phyloP scores from a whole-genome alignment of 306 rosid species.

The Herpetospermum pedunculosum region DNA sequence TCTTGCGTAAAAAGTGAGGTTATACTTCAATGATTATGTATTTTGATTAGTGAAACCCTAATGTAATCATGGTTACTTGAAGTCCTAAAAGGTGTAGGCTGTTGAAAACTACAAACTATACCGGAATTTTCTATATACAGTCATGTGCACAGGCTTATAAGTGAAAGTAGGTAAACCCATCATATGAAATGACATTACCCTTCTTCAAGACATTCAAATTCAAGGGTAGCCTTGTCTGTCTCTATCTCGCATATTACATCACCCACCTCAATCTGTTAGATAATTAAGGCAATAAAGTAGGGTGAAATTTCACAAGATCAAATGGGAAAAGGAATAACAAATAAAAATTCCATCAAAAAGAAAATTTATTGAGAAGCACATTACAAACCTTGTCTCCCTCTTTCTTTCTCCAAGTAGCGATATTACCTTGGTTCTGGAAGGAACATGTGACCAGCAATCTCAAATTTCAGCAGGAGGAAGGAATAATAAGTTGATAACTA shows the following conservation, averaged over 20 bases:
- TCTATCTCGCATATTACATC: conserved; percentile 96
- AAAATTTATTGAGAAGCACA: conserved; percentile 13
- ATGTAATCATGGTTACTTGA: background rate
- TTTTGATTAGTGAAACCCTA: background rate
- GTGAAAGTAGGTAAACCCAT: background rate
- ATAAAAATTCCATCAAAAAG: background rate
- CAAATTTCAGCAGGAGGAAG: conserved; percentile 14
- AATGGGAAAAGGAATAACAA: background rate
- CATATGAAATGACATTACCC: conserved; percentile 53
- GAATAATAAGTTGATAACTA: conserved; percentile 7
- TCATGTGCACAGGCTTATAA: background rate
- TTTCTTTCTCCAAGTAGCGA: conserved; percentile 76
- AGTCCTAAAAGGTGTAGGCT: background rate
- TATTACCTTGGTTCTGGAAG: conserved; percentile 80
- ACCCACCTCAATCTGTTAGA: conserved; percentile 84
- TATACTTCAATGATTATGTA: background rate
- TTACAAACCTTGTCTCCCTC: conserved; percentile 96
- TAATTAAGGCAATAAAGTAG: conserved; percentile 2
- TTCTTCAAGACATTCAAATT: conserved; percentile 88
- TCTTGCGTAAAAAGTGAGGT: background rate
- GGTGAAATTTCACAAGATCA: background rate
- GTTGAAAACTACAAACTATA: background rate
- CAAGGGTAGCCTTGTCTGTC: conserved; percentile 97
- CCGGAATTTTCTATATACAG: background rate
- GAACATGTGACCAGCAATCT: conserved; percentile 11